These are phyloP conservation scores for Alternaria angustiovoidea DNA, from an alignment of 2,329 filamentous ascomycete genomes.

Conservation along the genomic window DNA sequence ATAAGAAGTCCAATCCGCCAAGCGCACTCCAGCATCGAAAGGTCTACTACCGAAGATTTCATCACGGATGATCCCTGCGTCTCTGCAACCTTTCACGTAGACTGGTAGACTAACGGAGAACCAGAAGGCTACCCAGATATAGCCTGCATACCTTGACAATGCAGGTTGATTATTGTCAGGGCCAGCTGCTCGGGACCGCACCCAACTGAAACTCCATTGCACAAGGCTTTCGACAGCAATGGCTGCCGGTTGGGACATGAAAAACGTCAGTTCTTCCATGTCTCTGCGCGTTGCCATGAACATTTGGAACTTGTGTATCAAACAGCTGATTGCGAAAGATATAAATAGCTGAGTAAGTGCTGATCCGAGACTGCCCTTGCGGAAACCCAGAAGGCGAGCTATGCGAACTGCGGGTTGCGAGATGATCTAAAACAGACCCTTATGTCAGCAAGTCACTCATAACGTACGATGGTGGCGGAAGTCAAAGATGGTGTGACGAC, in stretches of 20 bases:
- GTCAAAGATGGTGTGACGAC: not conserved
- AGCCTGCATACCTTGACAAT: not conserved
- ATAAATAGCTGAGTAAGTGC: not conserved
- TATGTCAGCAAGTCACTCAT: not conserved
- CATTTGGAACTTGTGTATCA: not conserved
- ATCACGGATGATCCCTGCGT: not conserved
- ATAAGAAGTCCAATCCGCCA: not conserved
- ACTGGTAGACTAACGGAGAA: not conserved
- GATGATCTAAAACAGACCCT: conserved; percentile 3
- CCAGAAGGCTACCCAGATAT: not conserved
- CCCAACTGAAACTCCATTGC: not conserved
- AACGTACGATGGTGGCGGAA: not conserved
- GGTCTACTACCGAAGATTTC: not conserved
- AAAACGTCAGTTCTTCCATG: conserved; percentile 6
- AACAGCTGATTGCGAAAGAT: not conserved
- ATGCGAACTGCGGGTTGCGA: conserved; percentile 11
- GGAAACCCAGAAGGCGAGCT: not conserved
- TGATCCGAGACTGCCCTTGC: conserved; percentile 3
- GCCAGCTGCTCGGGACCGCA: not conserved
- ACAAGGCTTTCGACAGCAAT: conserved; percentile 2
- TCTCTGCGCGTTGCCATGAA: conserved; percentile 14
- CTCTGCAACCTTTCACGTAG: not conserved
- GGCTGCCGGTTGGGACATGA: conserved; percentile 8
- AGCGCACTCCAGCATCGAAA: not conserved
- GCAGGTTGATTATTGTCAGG: not conserved